Evolutionary conservation across 768 basidiomycete species (phyloP), one percentile per base, ranked within the genome.

Genomic region (Boletus pseudo-olivaceus): DNA sequence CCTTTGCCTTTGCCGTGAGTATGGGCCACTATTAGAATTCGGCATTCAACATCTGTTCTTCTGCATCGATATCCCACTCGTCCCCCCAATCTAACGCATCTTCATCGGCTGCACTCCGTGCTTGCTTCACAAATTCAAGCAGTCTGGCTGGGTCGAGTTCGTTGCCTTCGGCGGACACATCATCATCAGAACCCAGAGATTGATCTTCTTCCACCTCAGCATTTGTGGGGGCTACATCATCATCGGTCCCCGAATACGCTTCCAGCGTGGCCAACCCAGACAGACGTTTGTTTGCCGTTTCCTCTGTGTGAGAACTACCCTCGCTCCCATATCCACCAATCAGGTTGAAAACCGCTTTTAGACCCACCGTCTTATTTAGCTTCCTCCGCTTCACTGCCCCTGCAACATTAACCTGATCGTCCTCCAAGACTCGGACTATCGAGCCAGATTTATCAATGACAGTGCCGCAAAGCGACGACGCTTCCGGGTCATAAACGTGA

Each of bases 401-500:
- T 55, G 77, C 72, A 14, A 68, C 70, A n/a, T 43, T 20, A 35
- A 72, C 40, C 6, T 38, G 60, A 29, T 48, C 57, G 19, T 56
- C 56, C 38, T 55, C 47, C 40, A 15, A 51, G n/a, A 44, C 10
- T 15, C 23, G 57, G 27, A 64, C 34, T 27, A 67, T 48, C 29
- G 75, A 73, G 3, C 84, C 84, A 44, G 76, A 67, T 40, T 76
- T 75, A 53, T 87, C 80, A 15, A 88, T 73, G n/a, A 90, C 62
- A 9, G 74, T 74, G 7, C 83, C 86, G 8, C 68, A 70, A 68
- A 91, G 93, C 14, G 62, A 71, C 4, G 68, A 68, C 30, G 83
- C 71, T 19, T 67, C 73, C 23, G 72, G 80, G 44, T 86, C 82
- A 76, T 85, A 86, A 7, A 95, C 69, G 51, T 93, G 87, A 42